phyloP scores from a whole-genome alignment of 148 eudicot genomes.

The Arctostaphylos glauca region DNA sequence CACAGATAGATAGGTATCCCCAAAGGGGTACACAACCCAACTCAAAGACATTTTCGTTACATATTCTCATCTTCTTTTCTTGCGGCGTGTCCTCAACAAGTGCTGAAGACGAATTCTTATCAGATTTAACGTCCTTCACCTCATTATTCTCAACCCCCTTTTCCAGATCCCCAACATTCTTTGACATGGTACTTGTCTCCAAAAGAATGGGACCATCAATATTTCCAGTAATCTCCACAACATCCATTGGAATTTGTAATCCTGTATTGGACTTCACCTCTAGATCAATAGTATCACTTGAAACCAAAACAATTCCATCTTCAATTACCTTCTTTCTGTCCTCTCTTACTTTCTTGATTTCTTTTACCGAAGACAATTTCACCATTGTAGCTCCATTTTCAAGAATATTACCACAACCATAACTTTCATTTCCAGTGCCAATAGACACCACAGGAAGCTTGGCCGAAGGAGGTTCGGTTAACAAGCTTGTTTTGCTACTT shows the following conservation, averaged over 20 bases:
- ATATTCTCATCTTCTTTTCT: constrained; percentile 34
- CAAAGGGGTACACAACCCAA: constrained; percentile 45
- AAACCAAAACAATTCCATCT: constrained; percentile 27
- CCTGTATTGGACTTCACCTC: constrained; percentile 23
- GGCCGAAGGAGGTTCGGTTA: constrained; percentile 25
- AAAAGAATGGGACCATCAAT: constrained; percentile 27
- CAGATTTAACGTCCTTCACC: constrained; percentile 21
- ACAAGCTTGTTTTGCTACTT: constrained; percentile 20
- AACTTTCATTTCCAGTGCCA: constrained; percentile 25
- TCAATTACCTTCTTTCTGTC: constrained; percentile 15
- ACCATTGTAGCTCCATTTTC: constrained; percentile 17
- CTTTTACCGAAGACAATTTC: constrained; percentile 20
- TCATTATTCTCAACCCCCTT: constrained; percentile 35
- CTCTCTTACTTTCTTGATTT: constrained; percentile 24
- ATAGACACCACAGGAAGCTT: constrained; percentile 34
- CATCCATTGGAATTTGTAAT: constrained; percentile 18
- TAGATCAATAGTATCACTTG: constrained; percentile 21
- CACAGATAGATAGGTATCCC: constrained; percentile 48
- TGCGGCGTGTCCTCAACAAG: constrained; percentile 25
- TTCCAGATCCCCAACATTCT: constrained; percentile 27
- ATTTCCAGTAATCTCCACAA: constrained; percentile 22
- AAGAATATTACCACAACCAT: constrained; percentile 25
- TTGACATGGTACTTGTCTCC: constrained; percentile 23
- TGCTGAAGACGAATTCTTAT: constrained; percentile 20
- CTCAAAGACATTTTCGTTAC: constrained; percentile 26